phyloP scores from a whole-genome alignment of 306 rosid species.

The Cucumis hystrix region DNA sequence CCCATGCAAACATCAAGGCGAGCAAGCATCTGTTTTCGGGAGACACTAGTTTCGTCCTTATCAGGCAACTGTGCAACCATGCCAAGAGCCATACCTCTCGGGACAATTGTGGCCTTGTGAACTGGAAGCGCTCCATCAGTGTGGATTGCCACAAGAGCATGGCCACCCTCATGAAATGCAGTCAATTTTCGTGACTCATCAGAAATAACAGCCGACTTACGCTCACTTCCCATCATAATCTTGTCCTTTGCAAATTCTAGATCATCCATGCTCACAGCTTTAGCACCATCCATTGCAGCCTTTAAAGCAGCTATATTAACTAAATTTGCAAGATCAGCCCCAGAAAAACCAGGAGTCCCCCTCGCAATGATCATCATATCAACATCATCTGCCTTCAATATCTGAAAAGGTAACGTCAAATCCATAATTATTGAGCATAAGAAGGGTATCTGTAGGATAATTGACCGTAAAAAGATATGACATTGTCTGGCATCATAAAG shows the following conservation, averaged over 20 bases:
- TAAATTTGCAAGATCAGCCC: constrained; percentile 89
- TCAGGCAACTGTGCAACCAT: constrained; percentile 80
- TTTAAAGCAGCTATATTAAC: constrained; percentile 74
- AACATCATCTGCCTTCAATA: constrained; percentile 69
- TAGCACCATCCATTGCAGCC: constrained; percentile 89
- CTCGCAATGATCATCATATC: constrained; percentile 73
- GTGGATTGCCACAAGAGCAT: constrained; percentile 82
- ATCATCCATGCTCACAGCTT: constrained; percentile 71
- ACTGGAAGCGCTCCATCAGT: constrained; percentile 78
- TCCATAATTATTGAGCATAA: background rate
- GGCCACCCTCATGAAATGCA: constrained; percentile 92
- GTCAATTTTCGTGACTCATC: constrained; percentile 52
- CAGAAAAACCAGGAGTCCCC: constrained; percentile 83
- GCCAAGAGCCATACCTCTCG: constrained; percentile 83
- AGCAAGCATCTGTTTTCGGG: constrained; percentile 83
- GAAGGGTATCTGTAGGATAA: background rate
- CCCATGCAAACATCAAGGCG: constrained; percentile 81
- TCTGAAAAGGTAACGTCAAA: constrained; percentile 25
- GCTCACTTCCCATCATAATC: constrained; percentile 90
- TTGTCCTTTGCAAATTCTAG: constrained; percentile 83
- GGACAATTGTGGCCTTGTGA: constrained; percentile 91
- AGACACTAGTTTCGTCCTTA: constrained; percentile 51
- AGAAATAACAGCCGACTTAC: constrained; percentile 71
- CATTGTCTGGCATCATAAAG: background rate
- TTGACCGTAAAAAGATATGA: background rate